Conservation (phyloP, 345 rosid genomes). For the Pistacia atlantica region DNA sequence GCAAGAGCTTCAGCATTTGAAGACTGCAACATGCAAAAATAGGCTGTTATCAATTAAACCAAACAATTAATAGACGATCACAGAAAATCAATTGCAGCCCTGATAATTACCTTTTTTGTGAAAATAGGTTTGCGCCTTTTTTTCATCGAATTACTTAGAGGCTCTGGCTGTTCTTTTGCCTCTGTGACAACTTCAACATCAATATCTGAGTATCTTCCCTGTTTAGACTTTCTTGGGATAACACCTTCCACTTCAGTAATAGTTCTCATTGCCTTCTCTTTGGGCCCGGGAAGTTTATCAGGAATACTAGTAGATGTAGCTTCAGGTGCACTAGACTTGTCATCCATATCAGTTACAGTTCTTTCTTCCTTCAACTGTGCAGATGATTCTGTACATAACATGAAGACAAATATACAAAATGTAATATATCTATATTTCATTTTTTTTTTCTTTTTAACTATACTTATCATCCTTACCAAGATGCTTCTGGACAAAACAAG, state of each 20-base stretch:
- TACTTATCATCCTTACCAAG: slow-evolving; percentile 57
- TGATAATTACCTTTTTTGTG: slow-evolving; percentile 39
- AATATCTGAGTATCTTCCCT: slow-evolving; percentile 40
- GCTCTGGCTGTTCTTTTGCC: slow-evolving; percentile 41
- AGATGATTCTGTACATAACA: slow-evolving; percentile 60
- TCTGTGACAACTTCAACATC: slow-evolving; percentile 41
- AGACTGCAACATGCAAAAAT: slow-evolving; percentile 41
- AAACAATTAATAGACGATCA: not conserved
- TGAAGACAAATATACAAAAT: slow-evolving; percentile 9
- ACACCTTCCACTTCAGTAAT: slow-evolving; percentile 40
- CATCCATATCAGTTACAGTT: slow-evolving; percentile 45
- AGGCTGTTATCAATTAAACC: slow-evolving; percentile 8
- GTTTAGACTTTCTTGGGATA: slow-evolving; percentile 51
- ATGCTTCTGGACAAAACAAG: slow-evolving; percentile 55
- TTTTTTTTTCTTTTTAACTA: not conserved
- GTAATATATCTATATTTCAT: not conserved
- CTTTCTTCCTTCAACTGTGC: slow-evolving; percentile 70
- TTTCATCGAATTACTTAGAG: slow-evolving; percentile 39
- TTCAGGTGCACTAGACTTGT: slow-evolving; percentile 56
- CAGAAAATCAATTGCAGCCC: not conserved
- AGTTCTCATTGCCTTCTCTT: slow-evolving; percentile 41
- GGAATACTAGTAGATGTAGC: slow-evolving; percentile 46
- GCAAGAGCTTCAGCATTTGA: slow-evolving; percentile 42
- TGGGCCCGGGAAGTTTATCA: slow-evolving; percentile 39
- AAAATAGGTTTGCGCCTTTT: slow-evolving; percentile 53